A percentile compares a stretch with the other conserved stretches of the same genome.
Evolutionary conservation across 1,139 yeast species (phyloP).

Genomic region (Hyphopichia fennica): DNA sequence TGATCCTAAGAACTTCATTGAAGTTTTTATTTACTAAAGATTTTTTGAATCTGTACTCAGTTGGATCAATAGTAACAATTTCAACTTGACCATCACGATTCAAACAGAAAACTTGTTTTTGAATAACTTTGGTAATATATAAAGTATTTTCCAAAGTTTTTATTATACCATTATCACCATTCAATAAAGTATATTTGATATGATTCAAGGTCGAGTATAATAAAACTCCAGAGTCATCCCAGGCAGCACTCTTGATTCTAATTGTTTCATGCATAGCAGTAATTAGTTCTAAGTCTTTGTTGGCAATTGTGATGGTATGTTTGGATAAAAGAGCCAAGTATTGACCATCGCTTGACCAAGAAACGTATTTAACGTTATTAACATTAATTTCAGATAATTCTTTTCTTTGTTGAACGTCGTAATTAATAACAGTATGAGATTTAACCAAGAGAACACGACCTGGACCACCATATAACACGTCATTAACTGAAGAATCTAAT

Average conservation of each 20-base stretch:
- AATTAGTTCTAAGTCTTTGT: slow-evolving; percentile 71
- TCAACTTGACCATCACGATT: slow-evolving; percentile 86
- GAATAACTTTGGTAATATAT: slow-evolving; percentile 73
- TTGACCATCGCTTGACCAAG: slow-evolving; percentile 89
- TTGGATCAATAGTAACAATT: slow-evolving; percentile 80
- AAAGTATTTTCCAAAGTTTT: slow-evolving; percentile 91
- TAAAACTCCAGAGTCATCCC: slow-evolving; percentile 94
- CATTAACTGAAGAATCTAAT: slow-evolving; percentile 69
- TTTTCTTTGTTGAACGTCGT: slow-evolving; percentile 92
- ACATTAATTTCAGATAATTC: slow-evolving; percentile 69
- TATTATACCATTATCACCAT: slow-evolving; percentile 93
- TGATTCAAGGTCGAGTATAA: slow-evolving; percentile 94
- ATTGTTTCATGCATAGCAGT: slow-evolving; percentile 95
- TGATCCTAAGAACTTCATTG: slow-evolving; percentile 87
- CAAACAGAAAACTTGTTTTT: slow-evolving; percentile 73
- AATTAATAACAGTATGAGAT: slow-evolving; percentile 68
- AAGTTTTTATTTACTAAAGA: slow-evolving; percentile 89
- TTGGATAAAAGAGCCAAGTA: slow-evolving; percentile 86
- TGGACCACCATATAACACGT: slow-evolving; percentile 76
- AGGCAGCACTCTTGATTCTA: slow-evolving; percentile 94
- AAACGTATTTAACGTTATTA: slow-evolving; percentile 81
- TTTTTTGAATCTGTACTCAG: slow-evolving; percentile 94
- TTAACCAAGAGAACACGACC: slow-evolving; percentile 82
- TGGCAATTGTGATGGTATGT: slow-evolving; percentile 89
- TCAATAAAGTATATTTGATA: slow-evolving; percentile 86